Base-by-base conservation (phyloP, 148 eudicot species). In the Rhododendron mucronatum region DNA sequence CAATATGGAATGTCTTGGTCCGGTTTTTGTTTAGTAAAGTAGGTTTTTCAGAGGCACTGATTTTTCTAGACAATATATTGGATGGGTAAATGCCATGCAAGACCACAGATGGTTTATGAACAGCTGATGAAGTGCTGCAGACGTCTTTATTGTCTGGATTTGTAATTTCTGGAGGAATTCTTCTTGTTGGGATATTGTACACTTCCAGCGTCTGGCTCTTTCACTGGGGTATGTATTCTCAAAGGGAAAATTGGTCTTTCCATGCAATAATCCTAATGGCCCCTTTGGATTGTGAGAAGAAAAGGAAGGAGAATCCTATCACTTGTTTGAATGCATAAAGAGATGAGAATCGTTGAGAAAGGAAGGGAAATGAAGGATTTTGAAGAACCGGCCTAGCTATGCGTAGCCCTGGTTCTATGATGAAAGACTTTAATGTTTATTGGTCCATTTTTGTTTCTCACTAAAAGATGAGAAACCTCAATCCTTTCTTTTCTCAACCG, bases 1-100 rank as follows among this genome's bases (percentile, higher is more conserved):
- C 91, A 50, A 85, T 85, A 76, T 96, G 98, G 98, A 89, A 89
- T 83, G 75, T 73, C 83, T 86, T 96, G 71, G 92, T 94, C 15
- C 88, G 95, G 78, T 88, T 82, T 82, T 84, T 90, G 45, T 83
- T 90, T 86, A 89, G 93, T 88, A 89, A 85, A 81, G 85, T 81
- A 77, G 90, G 85, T 8, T 88, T 85, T 87, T 81, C 21, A 1
- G 88, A 84, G 37, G 78, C 90, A 63, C 51, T 82, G 16, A 78
- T 83, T 4, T 45, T 48, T 71, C 21, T 90, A 33, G 86, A 90
- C 74, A 79, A 41, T 79, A 78, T 91, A 77, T 82, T 90, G 80
- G 86, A 47, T n/a, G 53, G 76, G 26, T 47, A 80, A 69, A 35
- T 35, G 48, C 26, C 44, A 28, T 47, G 14, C 39, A 81, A 33